Evolutionary conservation across 306 rosid genomes (phyloP).

Genomic region (Cicer arietinum): DNA sequence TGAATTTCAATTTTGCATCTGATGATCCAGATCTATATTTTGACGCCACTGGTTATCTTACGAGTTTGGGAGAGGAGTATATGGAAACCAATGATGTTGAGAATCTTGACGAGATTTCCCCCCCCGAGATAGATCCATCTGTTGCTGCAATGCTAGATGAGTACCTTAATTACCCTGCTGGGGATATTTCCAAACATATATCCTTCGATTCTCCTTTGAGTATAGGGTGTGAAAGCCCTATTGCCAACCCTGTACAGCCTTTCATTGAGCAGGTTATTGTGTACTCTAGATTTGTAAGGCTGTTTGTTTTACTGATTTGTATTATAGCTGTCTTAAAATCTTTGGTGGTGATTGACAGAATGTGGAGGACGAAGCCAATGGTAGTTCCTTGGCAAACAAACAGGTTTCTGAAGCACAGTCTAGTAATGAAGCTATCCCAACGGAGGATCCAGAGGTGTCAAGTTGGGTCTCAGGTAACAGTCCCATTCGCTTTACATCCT

Average conservation of each 20-base stretch:
- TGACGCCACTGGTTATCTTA: conserved; percentile 45
- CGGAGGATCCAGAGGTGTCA: conserved; percentile 46
- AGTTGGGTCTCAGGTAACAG: conserved; percentile 59
- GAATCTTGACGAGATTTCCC: conserved; percentile 47
- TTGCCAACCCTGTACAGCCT: conserved; percentile 45
- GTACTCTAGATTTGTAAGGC: background rate
- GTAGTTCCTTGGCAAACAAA: conserved; percentile 34
- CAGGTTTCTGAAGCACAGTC: conserved; percentile 50
- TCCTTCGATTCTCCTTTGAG: conserved; percentile 60
- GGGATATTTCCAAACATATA: conserved; percentile 54
- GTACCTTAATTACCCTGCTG: conserved; percentile 62
- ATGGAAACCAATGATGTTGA: conserved; percentile 75
- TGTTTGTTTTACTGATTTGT: conserved; percentile 16
- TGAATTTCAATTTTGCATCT: conserved; percentile 24
- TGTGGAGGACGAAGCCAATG: conserved; percentile 52
- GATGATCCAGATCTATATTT: conserved; percentile 45
- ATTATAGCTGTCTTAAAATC: conserved; percentile 18
- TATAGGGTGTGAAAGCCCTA: conserved; percentile 44
- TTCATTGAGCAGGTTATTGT: conserved; percentile 57
- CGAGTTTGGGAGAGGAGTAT: conserved; percentile 54
- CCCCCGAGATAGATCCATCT: conserved; percentile 49
- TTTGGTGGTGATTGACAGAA: conserved; percentile 49
- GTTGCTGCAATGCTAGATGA: conserved; percentile 65
- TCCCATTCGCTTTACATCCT: conserved; percentile 6
- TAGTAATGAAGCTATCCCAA: conserved; percentile 55